Percentiles rank a stretch among this genome's conserved stretches.
phyloP scores from a whole-genome alignment of 768 basidiomycete genomes.

The Leccinum variicolor region DNA sequence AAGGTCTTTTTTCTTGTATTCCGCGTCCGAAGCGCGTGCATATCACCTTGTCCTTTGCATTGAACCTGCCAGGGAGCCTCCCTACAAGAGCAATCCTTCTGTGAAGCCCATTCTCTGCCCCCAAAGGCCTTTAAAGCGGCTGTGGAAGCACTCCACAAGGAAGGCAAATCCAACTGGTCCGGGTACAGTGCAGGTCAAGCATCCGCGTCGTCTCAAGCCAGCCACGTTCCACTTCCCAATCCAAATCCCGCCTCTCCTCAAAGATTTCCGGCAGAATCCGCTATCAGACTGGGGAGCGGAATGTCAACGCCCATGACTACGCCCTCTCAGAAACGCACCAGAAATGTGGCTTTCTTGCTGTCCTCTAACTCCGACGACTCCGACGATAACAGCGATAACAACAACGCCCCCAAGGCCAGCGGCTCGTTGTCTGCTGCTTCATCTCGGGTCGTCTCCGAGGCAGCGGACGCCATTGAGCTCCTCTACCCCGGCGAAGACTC shows the following conservation, averaged over 20 bases:
- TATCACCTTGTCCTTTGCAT: background rate
- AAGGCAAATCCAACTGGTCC: too few species aligned
- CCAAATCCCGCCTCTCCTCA: constrained; percentile 6
- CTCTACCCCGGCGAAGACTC: too few species aligned
- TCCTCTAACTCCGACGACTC: constrained; percentile 15
- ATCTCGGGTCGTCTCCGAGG: too few species aligned
- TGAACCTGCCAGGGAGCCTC: background rate
- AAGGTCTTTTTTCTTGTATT: background rate
- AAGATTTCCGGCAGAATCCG: constrained; percentile 19
- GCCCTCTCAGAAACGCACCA: constrained; percentile 32
- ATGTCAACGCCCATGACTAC: constrained; percentile 2
- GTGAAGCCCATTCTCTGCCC: constrained; percentile 14
- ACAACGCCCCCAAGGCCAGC: too few species aligned
- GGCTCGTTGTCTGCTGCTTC: too few species aligned
- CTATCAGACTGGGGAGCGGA: constrained; percentile 10
- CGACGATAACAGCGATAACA: constrained; percentile 15
- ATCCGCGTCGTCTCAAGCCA: background rate
- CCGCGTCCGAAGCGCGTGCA: background rate
- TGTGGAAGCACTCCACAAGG: constrained; percentile 15
- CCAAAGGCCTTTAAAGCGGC: constrained; percentile 19
- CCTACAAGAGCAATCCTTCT: constrained; percentile 19
- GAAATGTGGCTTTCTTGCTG: constrained; percentile 8
- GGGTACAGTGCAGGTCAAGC: background rate
- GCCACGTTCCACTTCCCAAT: background rate
- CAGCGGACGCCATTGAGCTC: too few species aligned